A percentile compares a stretch with the other conserved stretches of the same genome.
Evolutionary conservation across 108 stramenopile genomes (phyloP).

Genomic region (Mediolabrus comicus): DNA sequence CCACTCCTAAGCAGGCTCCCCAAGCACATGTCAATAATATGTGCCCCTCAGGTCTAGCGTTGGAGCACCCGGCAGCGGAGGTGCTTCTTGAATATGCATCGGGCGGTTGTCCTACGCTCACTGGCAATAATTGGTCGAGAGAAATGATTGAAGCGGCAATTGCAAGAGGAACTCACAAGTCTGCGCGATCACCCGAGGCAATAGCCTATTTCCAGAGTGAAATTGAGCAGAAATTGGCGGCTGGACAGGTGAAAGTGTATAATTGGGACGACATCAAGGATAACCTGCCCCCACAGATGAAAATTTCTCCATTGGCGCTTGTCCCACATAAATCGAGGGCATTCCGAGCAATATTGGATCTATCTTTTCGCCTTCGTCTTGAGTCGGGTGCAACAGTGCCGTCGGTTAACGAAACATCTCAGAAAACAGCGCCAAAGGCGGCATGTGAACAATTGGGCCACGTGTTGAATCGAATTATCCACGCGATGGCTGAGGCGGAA

Average conservation of each 20-base stretch:
- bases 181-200: constrained; percentile 8
- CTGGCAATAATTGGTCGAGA: constrained; percentile 9
- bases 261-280: constrained; percentile 17
- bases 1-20: not conserved
- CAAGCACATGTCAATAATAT: not conserved
- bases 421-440: not conserved
- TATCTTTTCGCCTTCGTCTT: constrained; percentile 2
- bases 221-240: constrained; percentile 2
- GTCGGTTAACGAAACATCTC: constrained; percentile 18
- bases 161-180: constrained; percentile 11
- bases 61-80: constrained; percentile 12
- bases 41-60: constrained; percentile 13
- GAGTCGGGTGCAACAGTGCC: not conserved
- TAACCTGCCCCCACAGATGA: constrained; percentile 2
- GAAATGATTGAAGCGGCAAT: constrained; percentile 12
- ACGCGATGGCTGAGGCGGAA: constrained; percentile 3
- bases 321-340: constrained; percentile 16
- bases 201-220: constrained; percentile 8
- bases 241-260: constrained; percentile 1
- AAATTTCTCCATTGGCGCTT: constrained; percentile 18
- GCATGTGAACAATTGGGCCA: constrained; percentile 22
- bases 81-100: constrained; percentile 8
- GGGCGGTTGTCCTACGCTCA: constrained; percentile 10
- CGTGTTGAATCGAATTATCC: constrained; percentile 7
- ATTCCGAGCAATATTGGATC: constrained; percentile 20